Base-by-base conservation (phyloP, 139 green algal genomes). In the Tetratostichococcus sp. region DNA sequence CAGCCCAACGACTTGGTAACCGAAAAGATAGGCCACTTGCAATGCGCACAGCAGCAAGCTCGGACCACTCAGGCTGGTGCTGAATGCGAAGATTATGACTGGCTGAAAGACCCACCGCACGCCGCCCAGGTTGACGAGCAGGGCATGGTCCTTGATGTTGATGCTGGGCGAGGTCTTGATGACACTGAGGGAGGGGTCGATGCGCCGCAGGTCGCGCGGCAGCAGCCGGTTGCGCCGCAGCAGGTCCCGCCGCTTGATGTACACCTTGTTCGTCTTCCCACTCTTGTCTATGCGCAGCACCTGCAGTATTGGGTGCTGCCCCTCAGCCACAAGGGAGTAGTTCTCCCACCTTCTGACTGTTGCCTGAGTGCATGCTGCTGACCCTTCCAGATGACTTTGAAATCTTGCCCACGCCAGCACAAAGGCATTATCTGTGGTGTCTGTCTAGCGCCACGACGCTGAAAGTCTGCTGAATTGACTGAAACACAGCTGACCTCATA, bases 91-190 rank as follows among this genome's bases (percentile, higher is more conserved):
- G n/a, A n/a, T n/a, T n/a, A 50, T 50, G 39, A 8, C 8, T 14
- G 23, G 1, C 62, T 65, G 30, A 69, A 75, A 69, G 35, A 75
- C 70, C 0, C 72, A 93, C 87, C 89, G 79, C 65, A 97, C 84
- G 35, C 90, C 90, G 0, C 91, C 90, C 34, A 98, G 79, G 83
- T 94, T 96, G 67, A 97, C 80, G 66, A 98, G 84, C 65, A 98
- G 77, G 25, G 87, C 90, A 39, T 93, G 86, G 43, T 97, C 94
- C 76, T 95, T 95, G 71, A 95, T 87, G 22, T 86, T 91, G 69
- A 97, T 91, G 72, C 81, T 88, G 32, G 90, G 90, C 0, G 89
- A 88, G 19, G 89, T 90, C 70, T 93, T 93, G 30, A 84, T 93
- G 72, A 90, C 84, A 68, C 86, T 81, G n/a, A 97, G 84, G 4